Evolutionary conservation across 441 rosid genomes (phyloP), one percentile per base, ranked within the genome.

Genomic region (Pelargonium fulgidum): DNA sequence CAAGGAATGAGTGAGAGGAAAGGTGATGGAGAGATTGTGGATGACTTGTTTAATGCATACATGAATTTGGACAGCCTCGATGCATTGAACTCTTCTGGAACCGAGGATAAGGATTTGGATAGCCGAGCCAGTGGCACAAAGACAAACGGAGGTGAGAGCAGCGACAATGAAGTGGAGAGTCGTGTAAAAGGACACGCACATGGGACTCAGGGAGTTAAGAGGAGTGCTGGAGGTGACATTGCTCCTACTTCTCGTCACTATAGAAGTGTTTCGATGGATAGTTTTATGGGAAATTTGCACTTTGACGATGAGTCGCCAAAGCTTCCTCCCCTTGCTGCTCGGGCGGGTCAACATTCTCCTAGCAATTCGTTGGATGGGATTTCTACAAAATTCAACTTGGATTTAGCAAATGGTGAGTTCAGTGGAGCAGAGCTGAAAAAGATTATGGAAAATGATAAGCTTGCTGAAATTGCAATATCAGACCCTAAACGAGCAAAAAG

Each of bases 401-500:
- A 91, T 71, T 85, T 89, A 77, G 95, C 91, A 39, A 92, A 84
- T 72, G 91, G 97, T 0, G 99, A 94, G 78, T 92, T 94, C 69
- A 94, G 81, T 73, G 88, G 86, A 7, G 88, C 87, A 5, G 98
- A 90, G 26, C 72, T 90, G 82, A 90, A 90, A 86, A 92, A 92
- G 80, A 90, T 92, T 29, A 90, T 94, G 97, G 94, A 87, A 0
- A 94, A 90, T 81, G 98, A 90, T 48, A 94, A 92, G 74, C 89
- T 94, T 73, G 82, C 96, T 1, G 97, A 91, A 82, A 92, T 94
- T 82, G 98, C 97, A 16, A 70, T 85, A 77, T 24, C 86, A 64
- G 99, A 92, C 58, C 97, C 99, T 71, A 90, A 90, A 78, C 97
- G 96, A 62, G 98, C 91, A 22, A 94, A 94, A 80, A 92, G 99